phyloP scores from a whole-genome alignment of 306 rosid species.

The Urtica urens region DNA sequence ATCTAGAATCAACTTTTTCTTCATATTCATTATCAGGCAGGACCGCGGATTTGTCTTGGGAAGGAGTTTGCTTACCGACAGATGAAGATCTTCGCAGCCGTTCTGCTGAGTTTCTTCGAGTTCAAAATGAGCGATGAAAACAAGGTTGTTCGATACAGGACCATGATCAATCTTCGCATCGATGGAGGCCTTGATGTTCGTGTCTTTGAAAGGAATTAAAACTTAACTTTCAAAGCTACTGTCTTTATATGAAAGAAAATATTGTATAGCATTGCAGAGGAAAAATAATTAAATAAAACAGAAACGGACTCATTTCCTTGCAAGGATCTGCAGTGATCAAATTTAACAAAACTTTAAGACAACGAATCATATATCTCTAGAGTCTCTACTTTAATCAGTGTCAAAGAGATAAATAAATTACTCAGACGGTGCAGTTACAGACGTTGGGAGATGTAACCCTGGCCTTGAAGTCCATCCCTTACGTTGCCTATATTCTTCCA shows the following conservation, averaged over 20 bases:
- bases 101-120: slow-evolving; percentile 36
- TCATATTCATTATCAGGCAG: slow-evolving; percentile 48
- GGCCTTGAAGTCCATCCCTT: slow-evolving; percentile 81
- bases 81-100: slow-evolving; percentile 66
- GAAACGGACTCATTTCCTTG: too few species aligned
- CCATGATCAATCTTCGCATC: slow-evolving; percentile 71
- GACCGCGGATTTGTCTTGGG: slow-evolving; percentile 75
- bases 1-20: too few species aligned
- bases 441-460: slow-evolving; percentile 49
- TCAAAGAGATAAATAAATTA: too few species aligned
- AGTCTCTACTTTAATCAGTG: too few species aligned
- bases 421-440: too few species aligned
- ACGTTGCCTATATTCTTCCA: slow-evolving; percentile 72
- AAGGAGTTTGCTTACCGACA: slow-evolving; percentile 85
- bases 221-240: slow-evolving; percentile 8
- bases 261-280: too few species aligned
- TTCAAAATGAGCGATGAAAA: slow-evolving; percentile 51
- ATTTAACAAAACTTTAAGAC: too few species aligned
- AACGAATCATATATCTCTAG: too few species aligned
- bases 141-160: slow-evolving; percentile 49
- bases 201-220: slow-evolving; percentile 28
- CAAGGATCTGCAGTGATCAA: too few species aligned
- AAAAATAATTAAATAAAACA: too few species aligned
- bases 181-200: slow-evolving; percentile 59
- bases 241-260: not conserved